A percentile compares a stretch with the other conserved stretches of the same genome.
These are phyloP conservation scores for Vaucheria bursata DNA, from an alignment of 352 stramenopile genomes.

Conservation along the genomic window DNA sequence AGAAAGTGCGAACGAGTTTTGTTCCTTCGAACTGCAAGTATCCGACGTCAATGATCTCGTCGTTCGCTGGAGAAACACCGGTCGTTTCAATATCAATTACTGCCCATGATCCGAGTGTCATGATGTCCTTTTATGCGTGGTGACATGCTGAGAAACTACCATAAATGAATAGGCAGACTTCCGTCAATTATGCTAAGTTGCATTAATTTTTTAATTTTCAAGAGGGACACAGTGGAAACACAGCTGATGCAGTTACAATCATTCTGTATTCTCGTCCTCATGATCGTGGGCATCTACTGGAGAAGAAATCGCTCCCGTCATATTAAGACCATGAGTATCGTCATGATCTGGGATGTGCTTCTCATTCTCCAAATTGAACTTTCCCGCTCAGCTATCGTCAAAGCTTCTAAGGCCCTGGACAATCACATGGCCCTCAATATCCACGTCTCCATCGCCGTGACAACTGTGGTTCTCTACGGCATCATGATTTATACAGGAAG, in stretches of 20 bases:
- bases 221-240: not conserved
- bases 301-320: not conserved
- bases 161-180: not conserved
- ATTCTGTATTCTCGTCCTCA: not conserved
- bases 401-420: not conserved
- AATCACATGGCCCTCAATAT: not conserved
- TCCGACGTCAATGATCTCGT: not conserved
- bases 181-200: slow-evolving; percentile 1
- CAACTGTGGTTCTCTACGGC: not conserved
- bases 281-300: not conserved
- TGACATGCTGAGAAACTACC: not conserved
- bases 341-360: not conserved
- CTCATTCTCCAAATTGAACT: slow-evolving; percentile 6
- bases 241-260: not conserved
- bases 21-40: not conserved
- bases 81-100: slow-evolving; percentile 6
- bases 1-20: not conserved
- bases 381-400: not conserved
- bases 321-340: not conserved
- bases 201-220: slow-evolving; percentile 2
- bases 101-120: not conserved
- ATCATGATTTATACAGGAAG: not conserved
- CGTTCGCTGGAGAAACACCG: not conserved
- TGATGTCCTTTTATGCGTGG: not conserved
- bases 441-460: not conserved